Evolutionary conservation across 805 yeast species (phyloP).

Genomic region (Maudiozyma bulderi): DNA sequence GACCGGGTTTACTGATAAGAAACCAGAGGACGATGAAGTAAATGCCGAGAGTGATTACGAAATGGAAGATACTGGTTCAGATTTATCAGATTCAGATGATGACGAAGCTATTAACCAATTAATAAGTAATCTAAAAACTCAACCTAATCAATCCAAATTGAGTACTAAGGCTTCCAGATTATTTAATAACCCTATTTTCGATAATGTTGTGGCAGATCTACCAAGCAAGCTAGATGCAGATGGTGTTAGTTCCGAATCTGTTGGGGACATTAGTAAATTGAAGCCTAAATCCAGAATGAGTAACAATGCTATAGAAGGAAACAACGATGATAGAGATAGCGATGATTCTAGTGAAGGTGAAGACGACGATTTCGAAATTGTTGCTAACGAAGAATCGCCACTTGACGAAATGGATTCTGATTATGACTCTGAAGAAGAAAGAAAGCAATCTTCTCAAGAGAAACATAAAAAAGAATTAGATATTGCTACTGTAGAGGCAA

Average conservation of each 20-base stretch:
- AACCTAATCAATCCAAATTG: slow-evolving; percentile 31
- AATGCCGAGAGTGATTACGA: slow-evolving; percentile 35
- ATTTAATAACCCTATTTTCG: slow-evolving; percentile 47
- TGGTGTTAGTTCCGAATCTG: slow-evolving; percentile 11
- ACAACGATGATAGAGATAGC: slow-evolving; percentile 8
- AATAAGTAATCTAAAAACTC: slow-evolving; percentile 46
- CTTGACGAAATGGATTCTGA: slow-evolving; percentile 33
- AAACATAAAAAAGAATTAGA: slow-evolving; percentile 60
- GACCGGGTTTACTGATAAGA: slow-evolving; percentile 59
- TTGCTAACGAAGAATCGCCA: slow-evolving; percentile 35
- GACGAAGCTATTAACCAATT: slow-evolving; percentile 58
- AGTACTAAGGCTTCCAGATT: slow-evolving; percentile 37
- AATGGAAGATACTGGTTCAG: slow-evolving; percentile 31
- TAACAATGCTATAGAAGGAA: slow-evolving; percentile 11
- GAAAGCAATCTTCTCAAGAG: slow-evolving; percentile 32
- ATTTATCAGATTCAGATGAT: slow-evolving; percentile 54
- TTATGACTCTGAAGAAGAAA: slow-evolving; percentile 46
- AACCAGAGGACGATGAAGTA: slow-evolving; percentile 29
- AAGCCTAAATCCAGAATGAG: slow-evolving; percentile 9
- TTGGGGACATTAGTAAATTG: slow-evolving; percentile 13
- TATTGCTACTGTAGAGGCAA: slow-evolving; percentile 86
- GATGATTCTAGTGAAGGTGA: slow-evolving; percentile 11
- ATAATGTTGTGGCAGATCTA: slow-evolving; percentile 35
- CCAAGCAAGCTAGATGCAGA: slow-evolving; percentile 11
- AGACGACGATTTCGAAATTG: slow-evolving; percentile 34